Base-by-base conservation (phyloP, 2,329 filamentous ascomycete species). In the Xylaria arbuscula region DNA sequence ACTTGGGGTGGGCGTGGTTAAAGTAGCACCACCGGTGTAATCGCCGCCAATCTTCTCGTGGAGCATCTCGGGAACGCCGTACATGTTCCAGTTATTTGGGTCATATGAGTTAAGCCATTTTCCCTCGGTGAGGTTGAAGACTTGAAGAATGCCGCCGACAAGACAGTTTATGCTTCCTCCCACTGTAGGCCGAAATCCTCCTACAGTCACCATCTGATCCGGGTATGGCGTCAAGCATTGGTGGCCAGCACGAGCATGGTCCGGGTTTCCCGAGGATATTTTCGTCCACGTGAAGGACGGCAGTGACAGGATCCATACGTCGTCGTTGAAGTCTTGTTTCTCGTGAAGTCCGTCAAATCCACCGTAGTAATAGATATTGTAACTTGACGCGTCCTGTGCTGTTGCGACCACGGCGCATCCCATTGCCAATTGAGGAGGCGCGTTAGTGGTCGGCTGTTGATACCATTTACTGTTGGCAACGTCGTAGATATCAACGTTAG, bases 311-410 rank as follows among this genome's bases (percentile, higher is more conserved):
- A 94, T 90, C 92, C 92, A 96, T 77, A 95, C 91, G 55, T 93
- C 91, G 68, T 93, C 89, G 62, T 78, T 84, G 71, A 83, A 87
- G 17, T 78, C 68, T 0, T 79, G 67, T 0, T 53, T 60, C 0
- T 67, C 34, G 64, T 85, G 66, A 6, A 89, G 72, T 0, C 87
- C 88, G 66, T 88, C 81, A 75, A 91, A 94, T 0, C 93, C 93
- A 17, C 92, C 93, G 73, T 93, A 96, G 81, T 93, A 93, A 82
- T 95, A 94, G 58, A 97, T 90, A 76, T 94, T 94, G 79, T 91
- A 92, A 67, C 90, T 93, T 11, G 91, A 92, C 40, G 84, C 85
- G 76, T 94, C 92, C 53, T 88, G 83, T 15, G 92, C 90, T 0
- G 88, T 83, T n/a, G 88, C 92, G 1, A 93, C 88, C 0, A 93